Conservation (phyloP, 2,329 filamentous ascomycete genomes). For the Pseudocercospora crystallina region DNA sequence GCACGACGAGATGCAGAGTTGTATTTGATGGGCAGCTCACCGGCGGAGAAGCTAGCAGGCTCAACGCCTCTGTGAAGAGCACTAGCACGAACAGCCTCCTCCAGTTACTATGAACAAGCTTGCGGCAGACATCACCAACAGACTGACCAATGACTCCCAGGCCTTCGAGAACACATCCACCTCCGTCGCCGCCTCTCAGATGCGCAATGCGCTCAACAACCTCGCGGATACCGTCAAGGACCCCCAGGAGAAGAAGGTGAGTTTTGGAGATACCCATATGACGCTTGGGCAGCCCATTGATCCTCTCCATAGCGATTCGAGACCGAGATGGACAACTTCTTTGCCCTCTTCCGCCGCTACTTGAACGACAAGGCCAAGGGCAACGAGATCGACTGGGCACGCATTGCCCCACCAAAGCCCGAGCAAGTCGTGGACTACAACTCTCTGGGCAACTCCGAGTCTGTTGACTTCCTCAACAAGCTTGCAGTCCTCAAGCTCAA, state of each 20-base stretch:
- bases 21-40: too few relatives aligned
- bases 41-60: background rate
- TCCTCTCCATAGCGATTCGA: slow-evolving; percentile 69
- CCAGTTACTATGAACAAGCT: slow-evolving; percentile 2
- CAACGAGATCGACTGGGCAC: slow-evolving; percentile 93
- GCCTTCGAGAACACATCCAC: slow-evolving; percentile 99
- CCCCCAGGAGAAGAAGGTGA: slow-evolving; percentile 73
- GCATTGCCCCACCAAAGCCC: slow-evolving; percentile 88
- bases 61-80: background rate
- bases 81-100: too few relatives aligned
- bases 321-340: slow-evolving; percentile 99
- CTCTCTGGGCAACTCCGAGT: slow-evolving; percentile 82
- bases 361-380: slow-evolving; percentile 99
- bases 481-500: slow-evolving; percentile 98
- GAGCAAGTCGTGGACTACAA: slow-evolving; percentile 95
- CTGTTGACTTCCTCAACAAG: slow-evolving; percentile 93
- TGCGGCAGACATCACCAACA: slow-evolving; percentile 11
- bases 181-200: slow-evolving; percentile 95
- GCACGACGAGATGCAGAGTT: too few relatives aligned
- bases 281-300: too few relatives aligned
- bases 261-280: slow-evolving; percentile 21
- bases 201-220: slow-evolving; percentile 95
- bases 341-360: slow-evolving; percentile 96
- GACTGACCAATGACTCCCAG: slow-evolving; percentile 49
- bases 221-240: slow-evolving; percentile 88